These are phyloP conservation scores for Persicaria maculosa DNA, from an alignment of 148 eudicot species.

Conservation along the genomic window DNA sequence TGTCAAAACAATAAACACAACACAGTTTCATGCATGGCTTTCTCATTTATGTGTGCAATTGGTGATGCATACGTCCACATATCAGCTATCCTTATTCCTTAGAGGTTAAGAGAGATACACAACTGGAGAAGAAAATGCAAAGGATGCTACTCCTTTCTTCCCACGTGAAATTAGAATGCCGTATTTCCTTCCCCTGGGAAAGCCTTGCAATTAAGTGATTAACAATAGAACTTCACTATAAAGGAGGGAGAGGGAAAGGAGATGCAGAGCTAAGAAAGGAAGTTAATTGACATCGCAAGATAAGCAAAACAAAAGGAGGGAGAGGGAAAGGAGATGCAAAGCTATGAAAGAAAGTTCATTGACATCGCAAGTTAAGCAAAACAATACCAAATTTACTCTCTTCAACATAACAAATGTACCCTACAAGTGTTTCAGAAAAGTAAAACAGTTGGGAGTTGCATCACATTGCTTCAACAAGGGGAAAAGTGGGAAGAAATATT, in stretches of 20 bases:
- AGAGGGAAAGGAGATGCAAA: no score
- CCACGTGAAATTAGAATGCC: background rate
- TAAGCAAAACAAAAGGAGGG: no score
- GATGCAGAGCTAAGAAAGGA: background rate
- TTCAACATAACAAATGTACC: background rate
- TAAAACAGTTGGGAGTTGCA: conserved; percentile 2
- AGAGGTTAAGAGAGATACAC: background rate
- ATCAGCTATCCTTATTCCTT: background rate
- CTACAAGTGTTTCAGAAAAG: background rate
- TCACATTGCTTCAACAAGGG: background rate
- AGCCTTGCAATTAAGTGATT: background rate
- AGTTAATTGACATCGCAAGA: background rate
- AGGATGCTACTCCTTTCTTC: background rate
- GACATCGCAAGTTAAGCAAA: no score
- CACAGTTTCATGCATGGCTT: background rate
- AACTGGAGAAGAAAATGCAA: background rate
- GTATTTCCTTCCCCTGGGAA: background rate
- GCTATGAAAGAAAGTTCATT: no score
- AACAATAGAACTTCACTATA: background rate
- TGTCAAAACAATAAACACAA: background rate
- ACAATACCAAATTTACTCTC: no score
- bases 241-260: background rate
- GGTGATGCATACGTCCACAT: background rate
- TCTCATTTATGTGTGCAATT: background rate
- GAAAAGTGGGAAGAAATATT: background rate